Percentiles rank a stretch among this genome's conserved stretches.
These are phyloP conservation scores for Cornus kousa DNA, from an alignment of 148 eudicot genomes.

Conservation along the genomic window DNA sequence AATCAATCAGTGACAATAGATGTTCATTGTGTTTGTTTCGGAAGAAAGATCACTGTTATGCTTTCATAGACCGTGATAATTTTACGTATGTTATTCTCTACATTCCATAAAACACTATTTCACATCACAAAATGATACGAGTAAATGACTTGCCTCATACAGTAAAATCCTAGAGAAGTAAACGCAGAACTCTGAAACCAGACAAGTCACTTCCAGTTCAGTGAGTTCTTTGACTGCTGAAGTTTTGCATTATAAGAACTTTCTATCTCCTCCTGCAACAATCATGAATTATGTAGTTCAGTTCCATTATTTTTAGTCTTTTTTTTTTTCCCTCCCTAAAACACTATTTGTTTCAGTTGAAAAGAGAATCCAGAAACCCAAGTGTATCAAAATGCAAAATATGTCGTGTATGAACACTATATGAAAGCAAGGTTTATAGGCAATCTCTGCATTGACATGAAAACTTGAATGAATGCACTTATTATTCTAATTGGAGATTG, in stretches of 20 bases:
- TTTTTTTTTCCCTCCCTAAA: background rate
- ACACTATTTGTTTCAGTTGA: background rate
- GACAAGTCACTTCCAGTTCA: constrained; percentile 42
- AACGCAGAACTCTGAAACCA: background rate
- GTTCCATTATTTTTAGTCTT: background rate
- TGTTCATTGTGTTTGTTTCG: no score
- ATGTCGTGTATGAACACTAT: background rate
- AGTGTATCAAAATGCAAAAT: no score
- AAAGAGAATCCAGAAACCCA: no score
- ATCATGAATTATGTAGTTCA: background rate
- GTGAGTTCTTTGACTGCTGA: constrained; percentile 54
- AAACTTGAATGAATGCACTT: no score
- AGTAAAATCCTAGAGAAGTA: background rate
- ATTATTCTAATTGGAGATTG: no score
- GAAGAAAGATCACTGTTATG: no score
- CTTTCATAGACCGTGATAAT: background rate
- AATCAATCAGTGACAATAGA: background rate
- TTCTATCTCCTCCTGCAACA: constrained; percentile 70
- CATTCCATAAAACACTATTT: no score
- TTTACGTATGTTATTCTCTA: no score
- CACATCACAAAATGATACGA: no score
- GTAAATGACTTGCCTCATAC: background rate
- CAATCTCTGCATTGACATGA: background rate
- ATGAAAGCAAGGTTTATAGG: background rate
- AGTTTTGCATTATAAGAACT: constrained; percentile 47